Evolutionary conservation across 345 rosid genomes (phyloP).

Genomic region (Theobroma cacao): DNA sequence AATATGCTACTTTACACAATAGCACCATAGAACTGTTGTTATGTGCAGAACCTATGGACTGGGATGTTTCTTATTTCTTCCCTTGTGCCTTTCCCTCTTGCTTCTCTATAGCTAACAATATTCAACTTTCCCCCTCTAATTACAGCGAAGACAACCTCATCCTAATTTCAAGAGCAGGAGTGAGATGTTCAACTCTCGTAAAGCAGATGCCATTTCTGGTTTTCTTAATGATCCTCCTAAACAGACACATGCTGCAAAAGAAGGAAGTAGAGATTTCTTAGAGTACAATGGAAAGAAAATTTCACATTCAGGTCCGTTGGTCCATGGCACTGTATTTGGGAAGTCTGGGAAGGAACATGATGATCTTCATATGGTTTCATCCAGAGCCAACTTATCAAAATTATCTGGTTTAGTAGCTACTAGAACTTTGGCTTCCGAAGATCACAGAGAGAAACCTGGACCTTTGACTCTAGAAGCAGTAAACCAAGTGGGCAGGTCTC

Average conservation of each 20-base stretch:
- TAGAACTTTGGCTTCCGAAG: slow-evolving; percentile 39
- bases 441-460: slow-evolving; percentile 28
- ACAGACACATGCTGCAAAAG: slow-evolving; percentile 32
- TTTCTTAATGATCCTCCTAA: slow-evolving; percentile 36
- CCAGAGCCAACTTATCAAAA: slow-evolving; percentile 35
- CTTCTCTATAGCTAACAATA: neutral
- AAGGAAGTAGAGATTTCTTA: slow-evolving; percentile 33
- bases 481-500: slow-evolving; percentile 28
- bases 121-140: neutral
- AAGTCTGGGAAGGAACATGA: slow-evolving; percentile 36
- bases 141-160: slow-evolving; percentile 37
- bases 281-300: slow-evolving; percentile 36
- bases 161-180: slow-evolving; percentile 31
- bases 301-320: slow-evolving; percentile 63
- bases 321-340: slow-evolving; percentile 31
- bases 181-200: slow-evolving; percentile 27
- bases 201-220: slow-evolving; percentile 37
- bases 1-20: neutral
- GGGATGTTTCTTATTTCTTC: neutral
- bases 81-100: neutral
- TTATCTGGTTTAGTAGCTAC: slow-evolving; percentile 49
- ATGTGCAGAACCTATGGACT: neutral
- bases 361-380: slow-evolving; percentile 22
- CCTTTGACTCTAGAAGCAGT: slow-evolving; percentile 24
- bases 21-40: neutral